Evolutionary conservation across 768 basidiomycete genomes (phyloP).

Genomic region (Tremella yokohamensis): DNA sequence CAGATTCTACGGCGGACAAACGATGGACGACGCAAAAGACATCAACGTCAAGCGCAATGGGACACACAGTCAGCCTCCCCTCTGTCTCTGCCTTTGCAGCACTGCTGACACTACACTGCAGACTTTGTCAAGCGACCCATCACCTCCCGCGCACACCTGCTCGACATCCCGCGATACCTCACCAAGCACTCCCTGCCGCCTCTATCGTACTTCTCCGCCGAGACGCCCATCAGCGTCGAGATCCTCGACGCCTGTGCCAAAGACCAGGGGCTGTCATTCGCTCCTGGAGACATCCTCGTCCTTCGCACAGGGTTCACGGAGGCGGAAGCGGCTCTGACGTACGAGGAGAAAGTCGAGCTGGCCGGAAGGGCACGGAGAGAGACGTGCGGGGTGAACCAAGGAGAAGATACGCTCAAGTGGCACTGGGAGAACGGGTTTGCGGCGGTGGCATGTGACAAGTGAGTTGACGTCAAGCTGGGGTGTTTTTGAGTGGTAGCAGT

Average conservation of each 20-base stretch:
- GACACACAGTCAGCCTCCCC: conserved; percentile 29
- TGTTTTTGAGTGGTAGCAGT: not conserved
- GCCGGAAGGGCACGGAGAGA: conserved; percentile 5
- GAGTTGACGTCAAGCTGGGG: not conserved
- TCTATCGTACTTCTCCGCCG: conserved; percentile 7
- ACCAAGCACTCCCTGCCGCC: not conserved
- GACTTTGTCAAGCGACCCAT: conserved; percentile 27
- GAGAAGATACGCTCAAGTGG: conserved; percentile 23
- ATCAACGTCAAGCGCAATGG: conserved; percentile 21
- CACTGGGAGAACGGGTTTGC: conserved; percentile 35
- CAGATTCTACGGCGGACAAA: not conserved
- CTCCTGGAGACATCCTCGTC: conserved; percentile 14
- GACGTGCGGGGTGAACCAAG: conserved; percentile 14
- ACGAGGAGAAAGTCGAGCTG: conserved; percentile 11
- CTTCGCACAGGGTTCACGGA: conserved; percentile 27
- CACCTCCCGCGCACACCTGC: conserved; percentile 12
- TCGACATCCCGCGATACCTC: conserved; percentile 14
- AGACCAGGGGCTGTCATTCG: conserved; percentile 12
- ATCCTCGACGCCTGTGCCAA: conserved; percentile 14
- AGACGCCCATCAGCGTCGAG: conserved; percentile 17
- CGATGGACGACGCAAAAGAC: conserved; percentile 13
- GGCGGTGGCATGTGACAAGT: conserved; percentile 28
- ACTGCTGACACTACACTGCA: conserved; percentile 4
- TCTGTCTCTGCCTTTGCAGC: not conserved
- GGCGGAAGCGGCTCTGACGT: conserved; percentile 9